Evolutionary conservation across 2,329 filamentous ascomycete genomes (phyloP), one percentile per base, ranked within the genome.

Genomic region (Calonectria pauciramosa): DNA sequence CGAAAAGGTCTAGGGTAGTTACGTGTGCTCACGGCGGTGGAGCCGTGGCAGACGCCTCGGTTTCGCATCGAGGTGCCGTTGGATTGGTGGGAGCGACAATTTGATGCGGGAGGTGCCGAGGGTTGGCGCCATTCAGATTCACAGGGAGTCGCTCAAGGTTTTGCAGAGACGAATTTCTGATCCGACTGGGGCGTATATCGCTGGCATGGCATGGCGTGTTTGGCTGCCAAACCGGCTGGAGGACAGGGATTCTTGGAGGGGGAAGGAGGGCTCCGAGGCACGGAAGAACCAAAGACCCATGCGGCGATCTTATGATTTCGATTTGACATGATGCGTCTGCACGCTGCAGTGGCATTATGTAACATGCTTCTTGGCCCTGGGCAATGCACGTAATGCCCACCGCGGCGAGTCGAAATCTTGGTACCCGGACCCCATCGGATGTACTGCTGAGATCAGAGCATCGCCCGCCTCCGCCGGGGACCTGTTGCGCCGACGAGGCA

Each of bases 211-310:
- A 68, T 72, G 70, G 70, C 64, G 54, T 72, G 70, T 72, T 44
- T 63, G 64, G 23, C 28, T 51, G 52, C 64, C 23, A 34, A 26
- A 26, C n/a, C 16, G 10, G 56, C 36, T 41, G 56, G 16, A 16
- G 38, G 49, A 34, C 56, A 59, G 38, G 71, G 71, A 51, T 72
- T 54, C 34, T 28, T 54, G 51, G 66, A 23, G 54, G 56, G 64
- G 26, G 54, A 16, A n/a, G n/a, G 36, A 72, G 59, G 38, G 51
- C 71, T 73, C 71, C 66, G 71, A 73, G 66, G 41, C 66, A 73
- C 66, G 66, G 66, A 73, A 56, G 59, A 51, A 41, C 59, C 23
- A 66, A 70, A 18, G 23, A 54, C 51, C 71, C 66, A 73, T 69
- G 71, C 30, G 30, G 51, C 65, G 51, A 69, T 69, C 56, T 60